Evolutionary conservation across 2,329 filamentous ascomycete species (phyloP).

Genomic region (Trichophyton benhamiae): DNA sequence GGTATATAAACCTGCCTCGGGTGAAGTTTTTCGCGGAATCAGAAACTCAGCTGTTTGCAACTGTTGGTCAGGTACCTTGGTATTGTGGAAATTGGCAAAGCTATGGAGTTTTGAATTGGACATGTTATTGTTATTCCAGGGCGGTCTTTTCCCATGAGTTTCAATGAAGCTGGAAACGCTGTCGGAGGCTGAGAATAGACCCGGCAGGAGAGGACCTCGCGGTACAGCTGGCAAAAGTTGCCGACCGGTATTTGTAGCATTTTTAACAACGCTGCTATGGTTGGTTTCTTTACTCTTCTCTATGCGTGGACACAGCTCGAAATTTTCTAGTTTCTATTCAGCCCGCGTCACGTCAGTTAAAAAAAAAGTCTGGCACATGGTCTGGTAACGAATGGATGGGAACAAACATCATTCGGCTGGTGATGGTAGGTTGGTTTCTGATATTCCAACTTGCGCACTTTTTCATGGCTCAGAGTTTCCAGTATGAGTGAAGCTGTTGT

Average conservation of each 20-base stretch:
- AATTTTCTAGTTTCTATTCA: not conserved
- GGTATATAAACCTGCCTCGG: not conserved
- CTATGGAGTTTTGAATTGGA: constrained; percentile 16
- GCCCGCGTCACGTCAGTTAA: not conserved
- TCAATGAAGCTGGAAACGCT: constrained; percentile 42
- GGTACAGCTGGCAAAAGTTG: not conserved
- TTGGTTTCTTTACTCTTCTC: not conserved
- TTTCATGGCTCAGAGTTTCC: constrained; percentile 17
- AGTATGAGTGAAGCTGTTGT: constrained; percentile 19
- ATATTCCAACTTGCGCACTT: constrained; percentile 15
- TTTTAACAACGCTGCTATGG: not conserved
- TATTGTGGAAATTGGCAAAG: not conserved
- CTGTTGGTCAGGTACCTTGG: too few relatives aligned
- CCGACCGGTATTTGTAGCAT: not conserved
- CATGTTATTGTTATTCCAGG: constrained; percentile 18
- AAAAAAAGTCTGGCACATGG: not conserved
- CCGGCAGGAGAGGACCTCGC: constrained; percentile 2
- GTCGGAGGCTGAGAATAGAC: constrained; percentile 28
- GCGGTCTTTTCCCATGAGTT: constrained; percentile 29
- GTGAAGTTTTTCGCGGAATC: not conserved
- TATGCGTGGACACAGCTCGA: not conserved
- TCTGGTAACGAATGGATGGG: not conserved
- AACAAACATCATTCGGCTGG: not conserved
- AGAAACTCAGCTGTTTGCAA: not conserved
- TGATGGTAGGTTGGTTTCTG: constrained; percentile 15